Evolutionary conservation across 495 filamentous ascomycete species (phyloP), one percentile per base, ranked within the genome.

Genomic region (Diplogelasinospora grovesii): DNA sequence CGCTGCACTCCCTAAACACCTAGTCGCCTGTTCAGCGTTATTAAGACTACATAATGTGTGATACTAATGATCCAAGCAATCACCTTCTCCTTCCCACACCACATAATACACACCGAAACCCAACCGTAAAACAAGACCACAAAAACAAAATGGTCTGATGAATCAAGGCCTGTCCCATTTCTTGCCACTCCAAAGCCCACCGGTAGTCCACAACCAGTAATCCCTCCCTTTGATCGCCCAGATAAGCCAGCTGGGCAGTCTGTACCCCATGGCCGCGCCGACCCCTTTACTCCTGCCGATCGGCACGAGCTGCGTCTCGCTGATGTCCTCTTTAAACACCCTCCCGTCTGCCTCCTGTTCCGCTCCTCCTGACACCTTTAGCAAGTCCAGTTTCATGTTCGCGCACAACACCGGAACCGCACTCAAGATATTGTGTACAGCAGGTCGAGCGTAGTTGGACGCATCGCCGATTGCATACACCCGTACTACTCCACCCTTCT

Each of bases 181-280:
- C 39, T 68, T 68, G 22, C 76, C 74, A 57, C 50, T 74, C 68
- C 72, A 71, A 14, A 69, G 35, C n/a, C 41, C 38, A 7, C 48
- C 55, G 22, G 68, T 70, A 25, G 70, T 73, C 57, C 70, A 68
- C 19, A 73, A 28, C 65, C 75, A 73, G 39, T 81, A 82, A 53
- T 82, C 74, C 43, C 74, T 57, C 20, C 78, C 79, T 55, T 83
- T 83, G 41, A 80, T 63, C 54, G 71, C 45, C 68, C 73, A 77
- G 5, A 82, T 71, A 31, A 75, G 39, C 20, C 69, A 69, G 23
- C 76, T 70, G 0, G 78, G 78, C 39, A 81, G 4, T 30, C 49
- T 45, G 36, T 48, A 77, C 0, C 78, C 77, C 53, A 70, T 69
- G 2, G 66, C 64, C 2, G 72, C 71, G 2, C 78, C 79, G 23